Evolutionary conservation across 179 eudicot genomes (phyloP).

Genomic region (Silene coronaria): DNA sequence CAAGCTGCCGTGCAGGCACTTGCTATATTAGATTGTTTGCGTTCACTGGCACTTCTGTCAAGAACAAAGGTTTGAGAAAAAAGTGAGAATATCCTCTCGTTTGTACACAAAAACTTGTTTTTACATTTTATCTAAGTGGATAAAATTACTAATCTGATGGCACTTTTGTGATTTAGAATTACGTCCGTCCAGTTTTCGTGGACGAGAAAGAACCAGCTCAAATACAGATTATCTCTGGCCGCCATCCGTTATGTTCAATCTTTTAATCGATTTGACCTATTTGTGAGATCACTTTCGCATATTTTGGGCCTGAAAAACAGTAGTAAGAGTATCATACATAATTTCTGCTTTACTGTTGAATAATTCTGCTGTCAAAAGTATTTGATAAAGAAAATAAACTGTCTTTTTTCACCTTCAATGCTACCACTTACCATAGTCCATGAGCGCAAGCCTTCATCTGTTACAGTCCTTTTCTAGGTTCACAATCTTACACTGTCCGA

Average conservation of each 20-base stretch:
- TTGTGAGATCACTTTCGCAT: not conserved
- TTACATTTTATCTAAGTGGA: not conserved
- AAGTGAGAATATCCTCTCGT: not conserved
- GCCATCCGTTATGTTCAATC: constrained; percentile 67
- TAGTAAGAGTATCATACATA: not conserved
- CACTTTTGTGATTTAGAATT: constrained; percentile 45
- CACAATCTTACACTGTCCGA: not conserved
- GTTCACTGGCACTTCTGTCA: constrained; percentile 80
- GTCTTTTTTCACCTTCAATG: too few relatives aligned
- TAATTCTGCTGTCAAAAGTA: too few relatives aligned
- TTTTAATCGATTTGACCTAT: not conserved
- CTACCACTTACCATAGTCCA: not conserved
- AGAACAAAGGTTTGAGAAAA: constrained; percentile 48
- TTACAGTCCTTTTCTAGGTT: not conserved
- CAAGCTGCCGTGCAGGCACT: constrained; percentile 86
- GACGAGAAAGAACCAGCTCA: constrained; percentile 63
- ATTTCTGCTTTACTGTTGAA: not conserved
- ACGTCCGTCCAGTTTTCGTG: constrained; percentile 72
- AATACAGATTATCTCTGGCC: constrained; percentile 65
- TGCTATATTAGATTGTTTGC: constrained; percentile 82
- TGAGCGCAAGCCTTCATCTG: not conserved
- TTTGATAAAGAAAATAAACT: too few relatives aligned
- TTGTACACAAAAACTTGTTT: not conserved
- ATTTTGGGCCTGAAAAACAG: not conserved
- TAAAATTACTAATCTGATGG: not conserved